Base-by-base conservation (phyloP, 352 stramenopile species). In the Globisporangium acanthophoron region DNA sequence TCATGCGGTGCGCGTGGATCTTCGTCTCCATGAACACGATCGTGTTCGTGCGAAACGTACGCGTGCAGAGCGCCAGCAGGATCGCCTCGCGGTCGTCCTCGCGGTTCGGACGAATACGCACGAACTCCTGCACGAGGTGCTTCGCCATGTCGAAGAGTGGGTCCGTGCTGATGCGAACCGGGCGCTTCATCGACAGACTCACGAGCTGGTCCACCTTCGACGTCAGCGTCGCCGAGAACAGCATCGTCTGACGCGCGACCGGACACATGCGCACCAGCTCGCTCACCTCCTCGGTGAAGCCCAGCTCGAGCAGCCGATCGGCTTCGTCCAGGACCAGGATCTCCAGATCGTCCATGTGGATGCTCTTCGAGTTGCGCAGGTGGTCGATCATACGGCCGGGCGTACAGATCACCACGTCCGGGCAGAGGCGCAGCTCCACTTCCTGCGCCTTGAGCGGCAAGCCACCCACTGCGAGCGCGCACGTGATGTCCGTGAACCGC, bases 1-100 rank as follows among this genome's bases (percentile, higher is more conserved):
- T 97, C 74, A 99, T 94, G 33, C 96, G 83, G 71, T 99, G 97
- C 21, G 96, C 97, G 45, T 94, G 83, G 21, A 82, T 71, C 75
- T 99, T 99, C 7, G 94, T 99, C 76, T 99, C 95, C 85, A 98
- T 99, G 68, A 99, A 99, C 21, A 99, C 92, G 70, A 99, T 99
- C 56, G 92, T 96, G 65, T 96, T 93, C 27, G 79, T 80, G 45
- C 78, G 93, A 76, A 99, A 99, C 21, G 95, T 98, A 56, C 97
- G 87, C 40, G 88, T 98, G 21, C 97, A 88, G 21, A 99, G 74
- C 45, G 94, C 89, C n/a, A 99, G 59, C 20, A 99, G 62, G 74
- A 98, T 98, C 0, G 90, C 92, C 65, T 99, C 96, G 18, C 94
- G 90, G 62, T 98, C 96, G 24, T 96, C 78, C 77, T 96, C 89